Evolutionary conservation across 345 rosid genomes (phyloP).

Genomic region (Aegle marmelos): DNA sequence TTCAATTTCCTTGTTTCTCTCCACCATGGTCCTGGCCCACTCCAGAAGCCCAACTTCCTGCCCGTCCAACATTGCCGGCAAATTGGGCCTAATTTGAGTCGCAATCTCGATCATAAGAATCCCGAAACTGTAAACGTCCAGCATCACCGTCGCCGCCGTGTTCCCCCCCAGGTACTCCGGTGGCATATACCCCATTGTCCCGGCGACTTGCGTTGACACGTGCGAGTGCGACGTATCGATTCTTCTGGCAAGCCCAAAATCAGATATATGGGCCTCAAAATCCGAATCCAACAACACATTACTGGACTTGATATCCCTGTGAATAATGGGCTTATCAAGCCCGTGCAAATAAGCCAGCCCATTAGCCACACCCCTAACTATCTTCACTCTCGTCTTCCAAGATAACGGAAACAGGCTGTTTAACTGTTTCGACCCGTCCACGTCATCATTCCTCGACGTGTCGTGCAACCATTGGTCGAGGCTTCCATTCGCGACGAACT

Average conservation of each 20-base stretch:
- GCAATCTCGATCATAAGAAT: conserved; percentile 73
- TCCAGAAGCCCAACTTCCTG: conserved; percentile 48
- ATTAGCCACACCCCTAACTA: conserved; percentile 55
- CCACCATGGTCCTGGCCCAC: conserved; percentile 53
- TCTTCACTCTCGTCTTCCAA: conserved; percentile 56
- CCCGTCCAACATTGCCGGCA: conserved; percentile 33
- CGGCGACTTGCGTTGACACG: conserved; percentile 90
- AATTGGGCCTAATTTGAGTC: conserved; percentile 63
- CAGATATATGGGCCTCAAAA: conserved; percentile 71
- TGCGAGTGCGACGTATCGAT: conserved; percentile 54
- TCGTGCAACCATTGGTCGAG: conserved; percentile 83
- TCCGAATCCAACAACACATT: conserved; percentile 60
- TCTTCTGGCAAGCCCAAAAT: conserved; percentile 74
- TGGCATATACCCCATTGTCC: conserved; percentile 97
- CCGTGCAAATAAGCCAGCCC: conserved; percentile 75
- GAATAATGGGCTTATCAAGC: conserved; percentile 63
- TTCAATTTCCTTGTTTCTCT: conserved; percentile 35
- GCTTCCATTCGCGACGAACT: conserved; percentile 68
- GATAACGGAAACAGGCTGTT: conserved; percentile 26
- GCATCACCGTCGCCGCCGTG: conserved; percentile 56
- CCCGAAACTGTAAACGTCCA: conserved; percentile 84
- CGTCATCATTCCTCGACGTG: conserved; percentile 18
- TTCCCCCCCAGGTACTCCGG: conserved; percentile 85
- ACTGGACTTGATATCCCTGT: conserved; percentile 84
- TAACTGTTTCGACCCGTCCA: not conserved